A percentile compares a stretch with the other conserved stretches of the same genome.
Evolutionary conservation across 2,329 filamentous ascomycete genomes (phyloP).

Genomic region (Truncatella angustata): DNA sequence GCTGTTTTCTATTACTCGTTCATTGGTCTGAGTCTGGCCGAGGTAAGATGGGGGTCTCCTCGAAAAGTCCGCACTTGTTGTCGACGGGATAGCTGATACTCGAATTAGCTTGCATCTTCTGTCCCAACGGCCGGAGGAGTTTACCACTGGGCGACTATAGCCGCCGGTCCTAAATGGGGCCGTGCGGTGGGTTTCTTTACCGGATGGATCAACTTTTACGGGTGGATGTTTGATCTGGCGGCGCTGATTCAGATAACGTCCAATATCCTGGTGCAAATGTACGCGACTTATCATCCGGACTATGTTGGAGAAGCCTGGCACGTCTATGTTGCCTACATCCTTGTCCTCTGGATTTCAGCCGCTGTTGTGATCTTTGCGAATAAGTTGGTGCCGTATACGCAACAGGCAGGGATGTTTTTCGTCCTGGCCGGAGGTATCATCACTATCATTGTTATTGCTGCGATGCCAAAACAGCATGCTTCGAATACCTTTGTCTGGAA

Average conservation of each 20-base stretch:
- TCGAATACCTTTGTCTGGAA: constrained; percentile 53
- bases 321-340: constrained; percentile 56
- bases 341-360: constrained; percentile 53
- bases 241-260: constrained; percentile 57
- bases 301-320: constrained; percentile 55
- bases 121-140: constrained; percentile 59
- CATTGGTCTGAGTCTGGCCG: constrained; percentile 38
- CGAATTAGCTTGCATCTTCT: constrained; percentile 55
- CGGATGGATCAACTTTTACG: constrained; percentile 53
- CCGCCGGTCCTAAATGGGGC: constrained; percentile 52
- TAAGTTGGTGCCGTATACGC: constrained; percentile 51
- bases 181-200: constrained; percentile 48
- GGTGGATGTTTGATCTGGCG: constrained; percentile 62
- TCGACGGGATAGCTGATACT: no score
- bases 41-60: constrained; percentile 22
- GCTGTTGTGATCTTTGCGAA: constrained; percentile 56
- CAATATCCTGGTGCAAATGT: constrained; percentile 61
- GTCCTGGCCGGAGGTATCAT: constrained; percentile 51
- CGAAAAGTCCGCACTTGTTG: no score
- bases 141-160: constrained; percentile 61
- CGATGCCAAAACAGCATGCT: constrained; percentile 53
- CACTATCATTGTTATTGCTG: constrained; percentile 48
- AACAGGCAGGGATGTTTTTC: constrained; percentile 52
- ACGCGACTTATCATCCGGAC: constrained; percentile 54
- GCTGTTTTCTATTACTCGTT: constrained; percentile 42